These are phyloP conservation scores for Whalleya microplaca DNA, from an alignment of 2,329 filamentous ascomycete genomes.

Conservation along the genomic window DNA sequence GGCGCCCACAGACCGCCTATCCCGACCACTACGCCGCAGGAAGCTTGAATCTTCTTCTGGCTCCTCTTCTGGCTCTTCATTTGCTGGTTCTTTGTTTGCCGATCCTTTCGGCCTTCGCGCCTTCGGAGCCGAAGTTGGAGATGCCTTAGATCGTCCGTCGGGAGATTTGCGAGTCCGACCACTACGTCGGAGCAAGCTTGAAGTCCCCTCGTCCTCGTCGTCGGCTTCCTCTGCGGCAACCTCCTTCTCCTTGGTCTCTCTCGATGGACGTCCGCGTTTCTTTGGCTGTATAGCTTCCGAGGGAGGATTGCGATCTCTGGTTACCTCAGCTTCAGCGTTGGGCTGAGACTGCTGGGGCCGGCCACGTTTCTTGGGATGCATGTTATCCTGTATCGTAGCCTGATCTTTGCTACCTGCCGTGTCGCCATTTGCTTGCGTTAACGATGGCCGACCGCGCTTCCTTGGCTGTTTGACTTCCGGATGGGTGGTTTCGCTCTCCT, in stretches of 20 bases:
- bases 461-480: conserved; percentile 11
- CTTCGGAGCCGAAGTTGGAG: not conserved
- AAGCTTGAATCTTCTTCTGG: conserved; percentile 33
- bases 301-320: conserved; percentile 9
- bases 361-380: conserved; percentile 23
- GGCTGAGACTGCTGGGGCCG: conserved; percentile 5
- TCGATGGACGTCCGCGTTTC: conserved; percentile 19
- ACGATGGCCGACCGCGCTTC: conserved; percentile 38
- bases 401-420: conserved; percentile 1
- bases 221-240: conserved; percentile 35
- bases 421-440: conserved; percentile 19
- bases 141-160: too few relatives aligned
- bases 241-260: conserved; percentile 16
- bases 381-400: not conserved
- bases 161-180: conserved; percentile 24
- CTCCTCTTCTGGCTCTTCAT: conserved; percentile 4
- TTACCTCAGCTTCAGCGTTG: conserved; percentile 5
- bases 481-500: conserved; percentile 5
- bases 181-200: conserved; percentile 32
- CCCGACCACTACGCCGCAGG: conserved; percentile 30
- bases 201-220: conserved; percentile 36
- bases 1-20: not conserved
- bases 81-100: not conserved
- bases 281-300: conserved; percentile 8
- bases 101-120: not conserved